phyloP scores from a whole-genome alignment of 345 rosid species.

The Lepidium aucheri region DNA sequence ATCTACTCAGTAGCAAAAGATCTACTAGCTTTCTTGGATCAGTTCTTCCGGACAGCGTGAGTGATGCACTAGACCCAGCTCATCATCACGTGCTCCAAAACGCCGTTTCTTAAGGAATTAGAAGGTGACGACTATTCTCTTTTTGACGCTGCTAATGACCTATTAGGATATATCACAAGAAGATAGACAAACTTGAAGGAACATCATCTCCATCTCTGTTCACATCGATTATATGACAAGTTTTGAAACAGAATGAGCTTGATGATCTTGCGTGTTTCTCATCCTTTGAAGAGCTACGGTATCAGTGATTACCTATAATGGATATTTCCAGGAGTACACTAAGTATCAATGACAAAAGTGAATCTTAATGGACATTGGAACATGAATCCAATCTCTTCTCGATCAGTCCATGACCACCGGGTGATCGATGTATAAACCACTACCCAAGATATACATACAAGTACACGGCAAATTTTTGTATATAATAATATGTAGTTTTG shows the following conservation, averaged over 20 bases:
- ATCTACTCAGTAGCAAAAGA: conserved; percentile 41
- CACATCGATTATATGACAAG: conserved; percentile 2
- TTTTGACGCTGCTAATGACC: neutral
- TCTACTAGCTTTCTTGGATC: conserved; percentile 71
- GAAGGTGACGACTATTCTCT: conserved; percentile 41
- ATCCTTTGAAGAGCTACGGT: conserved; percentile 44
- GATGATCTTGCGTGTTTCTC: neutral
- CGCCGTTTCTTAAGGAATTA: conserved; percentile 54
- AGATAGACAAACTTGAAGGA: conserved; percentile 45
- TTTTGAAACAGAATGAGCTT: neutral
- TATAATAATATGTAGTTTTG: conserved; percentile 1
- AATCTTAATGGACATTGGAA: conserved; percentile 61
- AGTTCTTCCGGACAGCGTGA: conserved; percentile 65
- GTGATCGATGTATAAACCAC: conserved; percentile 3
- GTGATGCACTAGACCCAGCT: conserved; percentile 72
- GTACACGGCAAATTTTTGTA: conserved; percentile 4
- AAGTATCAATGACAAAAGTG: conserved; percentile 40
- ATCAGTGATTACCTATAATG: conserved; percentile 56
- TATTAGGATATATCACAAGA: conserved; percentile 28
- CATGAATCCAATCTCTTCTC: conserved; percentile 47
- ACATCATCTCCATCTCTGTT: conserved; percentile 43
- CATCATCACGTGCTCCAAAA: conserved; percentile 75
- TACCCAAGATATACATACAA: neutral
- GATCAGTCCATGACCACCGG: neutral
- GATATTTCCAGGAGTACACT: conserved; percentile 71